Conservation (phyloP, 2,329 filamentous ascomycete genomes). For the Fonsecaea pedrosoi region DNA sequence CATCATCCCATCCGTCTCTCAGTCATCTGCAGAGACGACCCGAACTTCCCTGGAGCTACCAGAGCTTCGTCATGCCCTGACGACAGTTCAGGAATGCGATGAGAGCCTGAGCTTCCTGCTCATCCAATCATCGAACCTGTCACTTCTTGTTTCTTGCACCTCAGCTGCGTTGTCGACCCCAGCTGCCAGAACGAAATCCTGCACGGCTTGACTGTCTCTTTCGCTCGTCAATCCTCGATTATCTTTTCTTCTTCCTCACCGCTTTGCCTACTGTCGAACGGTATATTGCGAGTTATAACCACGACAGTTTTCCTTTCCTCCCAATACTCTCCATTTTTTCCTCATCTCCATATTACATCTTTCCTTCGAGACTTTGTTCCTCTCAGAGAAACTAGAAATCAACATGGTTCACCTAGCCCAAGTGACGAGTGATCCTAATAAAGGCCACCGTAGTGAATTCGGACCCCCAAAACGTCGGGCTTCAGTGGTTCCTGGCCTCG, state of each 20-base stretch:
- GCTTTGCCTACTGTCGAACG: slow-evolving; percentile 10
- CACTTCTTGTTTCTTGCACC: neutral
- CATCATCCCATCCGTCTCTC: slow-evolving; percentile 22
- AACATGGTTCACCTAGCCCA: slow-evolving; percentile 54
- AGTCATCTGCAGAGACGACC: slow-evolving; percentile 4
- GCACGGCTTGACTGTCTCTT: slow-evolving; percentile 9
- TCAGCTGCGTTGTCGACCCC: neutral
- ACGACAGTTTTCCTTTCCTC: neutral
- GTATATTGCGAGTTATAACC: neutral
- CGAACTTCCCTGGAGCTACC: neutral
- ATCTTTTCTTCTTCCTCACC: slow-evolving; percentile 15
- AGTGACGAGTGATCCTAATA: slow-evolving; percentile 46
- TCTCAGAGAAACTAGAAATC: slow-evolving; percentile 7
- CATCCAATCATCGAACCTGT: slow-evolving; percentile 22
- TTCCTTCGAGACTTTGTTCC: slow-evolving; percentile 4
- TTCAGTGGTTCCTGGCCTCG: slow-evolving; percentile 39
- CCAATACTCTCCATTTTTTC: neutral
- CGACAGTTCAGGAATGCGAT: slow-evolving; percentile 1
- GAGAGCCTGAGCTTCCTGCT: slow-evolving; percentile 6
- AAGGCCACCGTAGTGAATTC: slow-evolving; percentile 16
- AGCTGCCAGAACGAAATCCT: slow-evolving; percentile 19
- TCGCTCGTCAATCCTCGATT: neutral
- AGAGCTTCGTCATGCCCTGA: slow-evolving; percentile 25
- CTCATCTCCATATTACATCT: slow-evolving; percentile 6
- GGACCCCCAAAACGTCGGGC: slow-evolving; percentile 26